These are phyloP conservation scores for Lipomyces anomalus DNA, from an alignment of 805 yeast genomes.

Conservation along the genomic window DNA sequence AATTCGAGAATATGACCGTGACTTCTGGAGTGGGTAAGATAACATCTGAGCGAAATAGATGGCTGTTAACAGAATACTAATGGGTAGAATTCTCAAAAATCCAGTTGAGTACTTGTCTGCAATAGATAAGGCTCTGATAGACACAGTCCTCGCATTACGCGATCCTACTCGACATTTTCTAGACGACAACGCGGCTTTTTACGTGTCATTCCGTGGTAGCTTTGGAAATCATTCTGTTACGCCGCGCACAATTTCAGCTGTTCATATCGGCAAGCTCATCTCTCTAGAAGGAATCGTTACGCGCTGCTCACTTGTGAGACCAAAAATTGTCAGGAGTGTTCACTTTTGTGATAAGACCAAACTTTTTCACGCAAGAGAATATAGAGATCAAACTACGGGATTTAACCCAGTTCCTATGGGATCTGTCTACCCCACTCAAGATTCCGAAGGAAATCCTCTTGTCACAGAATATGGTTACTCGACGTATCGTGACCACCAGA, in stretches of 20 bases:
- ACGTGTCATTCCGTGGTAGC: conserved; percentile 80
- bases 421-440: conserved; percentile 89
- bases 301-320: conserved; percentile 85
- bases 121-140: conserved; percentile 78
- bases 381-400: conserved; percentile 78
- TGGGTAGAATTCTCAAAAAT: conserved; percentile 42
- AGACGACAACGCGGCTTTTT: conserved; percentile 59
- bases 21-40: conserved; percentile 62
- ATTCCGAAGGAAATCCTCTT: conserved; percentile 81
- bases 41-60: too few relatives aligned
- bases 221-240: conserved; percentile 83
- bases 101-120: conserved; percentile 90
- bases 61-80: too few relatives aligned
- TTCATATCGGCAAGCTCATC: conserved; percentile 70
- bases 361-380: conserved; percentile 83
- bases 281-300: conserved; percentile 95
- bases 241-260: conserved; percentile 79
- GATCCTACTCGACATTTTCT: conserved; percentile 51
- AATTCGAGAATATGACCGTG: conserved; percentile 72
- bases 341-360: conserved; percentile 85
- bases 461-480: conserved; percentile 89
- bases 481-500: conserved; percentile 90
- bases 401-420: conserved; percentile 10
- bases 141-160: conserved; percentile 66
- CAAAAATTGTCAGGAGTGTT: conserved; percentile 84